Evolutionary conservation across 163 green algal genomes (phyloP).

Genomic region (Trebouxia gelatinosa): DNA sequence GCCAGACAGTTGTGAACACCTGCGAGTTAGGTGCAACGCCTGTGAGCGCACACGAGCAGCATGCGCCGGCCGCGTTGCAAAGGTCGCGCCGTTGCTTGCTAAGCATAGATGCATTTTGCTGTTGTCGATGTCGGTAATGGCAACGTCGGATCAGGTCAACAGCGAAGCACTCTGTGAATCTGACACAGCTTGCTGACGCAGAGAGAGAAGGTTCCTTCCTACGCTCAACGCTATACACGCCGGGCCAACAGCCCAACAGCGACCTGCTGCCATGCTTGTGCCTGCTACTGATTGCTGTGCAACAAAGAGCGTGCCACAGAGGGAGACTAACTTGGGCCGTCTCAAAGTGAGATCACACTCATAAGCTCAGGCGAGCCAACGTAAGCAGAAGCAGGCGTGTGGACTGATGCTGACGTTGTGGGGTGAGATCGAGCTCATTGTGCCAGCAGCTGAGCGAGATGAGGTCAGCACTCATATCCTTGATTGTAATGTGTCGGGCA

Average conservation of each 20-base stretch:
- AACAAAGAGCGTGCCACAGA: not conserved
- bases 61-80: not conserved
- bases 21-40: not conserved
- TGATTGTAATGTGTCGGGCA: not conserved
- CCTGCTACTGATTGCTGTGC: not conserved
- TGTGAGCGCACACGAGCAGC: not conserved
- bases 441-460: conserved; percentile 5
- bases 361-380: not conserved
- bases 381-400: not conserved
- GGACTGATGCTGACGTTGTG: not conserved
- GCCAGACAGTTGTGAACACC: too few species aligned
- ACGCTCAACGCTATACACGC: too few species aligned
- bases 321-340: not conserved
- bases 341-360: not conserved
- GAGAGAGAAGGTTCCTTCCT: too few species aligned
- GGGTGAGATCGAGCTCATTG: not conserved
- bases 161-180: too few species aligned
- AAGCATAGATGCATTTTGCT: not conserved
- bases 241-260: too few species aligned
- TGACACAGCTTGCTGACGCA: too few species aligned
- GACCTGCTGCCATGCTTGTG: too few species aligned
- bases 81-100: not conserved
- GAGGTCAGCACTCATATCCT: not conserved
- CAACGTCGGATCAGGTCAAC: too few species aligned
- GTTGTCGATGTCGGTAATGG: too few species aligned